phyloP scores from a whole-genome alignment of 805 yeast species.

The Sugiyamaella mastotermitis region DNA sequence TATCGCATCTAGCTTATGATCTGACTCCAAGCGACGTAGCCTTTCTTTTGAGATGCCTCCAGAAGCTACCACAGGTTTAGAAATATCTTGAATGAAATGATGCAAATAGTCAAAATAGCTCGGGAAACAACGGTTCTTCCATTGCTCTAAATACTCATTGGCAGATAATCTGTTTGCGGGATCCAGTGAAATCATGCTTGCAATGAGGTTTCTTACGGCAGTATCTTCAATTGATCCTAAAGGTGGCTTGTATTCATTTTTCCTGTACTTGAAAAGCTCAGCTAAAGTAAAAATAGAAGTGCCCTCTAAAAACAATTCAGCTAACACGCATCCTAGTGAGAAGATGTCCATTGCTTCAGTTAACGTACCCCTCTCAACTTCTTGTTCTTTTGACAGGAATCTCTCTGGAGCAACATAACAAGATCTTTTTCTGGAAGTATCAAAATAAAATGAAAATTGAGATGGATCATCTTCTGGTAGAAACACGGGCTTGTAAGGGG shows the following conservation, averaged over 20 bases:
- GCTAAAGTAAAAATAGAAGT: constrained; percentile 80
- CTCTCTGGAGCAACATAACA: constrained; percentile 96
- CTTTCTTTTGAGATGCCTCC: constrained; percentile 10
- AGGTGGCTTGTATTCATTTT: constrained; percentile 60
- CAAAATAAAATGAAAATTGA: constrained; percentile 86
- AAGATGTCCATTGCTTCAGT: constrained; percentile 68
- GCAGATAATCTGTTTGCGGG: constrained; percentile 59
- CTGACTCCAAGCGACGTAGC: constrained; percentile 38
- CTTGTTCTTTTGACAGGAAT: constrained; percentile 37
- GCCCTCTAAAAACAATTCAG: constrained; percentile 84
- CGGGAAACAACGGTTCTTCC: constrained; percentile 53
- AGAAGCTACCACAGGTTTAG: constrained; percentile 19
- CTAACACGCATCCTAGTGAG: constrained; percentile 65
- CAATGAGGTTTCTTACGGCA: constrained; percentile 48
- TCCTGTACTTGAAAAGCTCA: constrained; percentile 76
- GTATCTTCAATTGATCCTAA: constrained; percentile 49
- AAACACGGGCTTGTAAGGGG: constrained; percentile 74
- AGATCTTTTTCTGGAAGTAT: constrained; percentile 76
- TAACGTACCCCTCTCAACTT: constrained; percentile 31
- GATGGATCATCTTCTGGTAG: constrained; percentile 93
- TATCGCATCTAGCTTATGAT: constrained; percentile 53
- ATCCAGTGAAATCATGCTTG: constrained; percentile 56
- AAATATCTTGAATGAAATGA: constrained; percentile 51
- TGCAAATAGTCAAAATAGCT: constrained; percentile 64
- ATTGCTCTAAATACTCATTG: constrained; percentile 44